phyloP scores from a whole-genome alignment of 108 stramenopile genomes.

The Pseudonitzschia multiseries region DNA sequence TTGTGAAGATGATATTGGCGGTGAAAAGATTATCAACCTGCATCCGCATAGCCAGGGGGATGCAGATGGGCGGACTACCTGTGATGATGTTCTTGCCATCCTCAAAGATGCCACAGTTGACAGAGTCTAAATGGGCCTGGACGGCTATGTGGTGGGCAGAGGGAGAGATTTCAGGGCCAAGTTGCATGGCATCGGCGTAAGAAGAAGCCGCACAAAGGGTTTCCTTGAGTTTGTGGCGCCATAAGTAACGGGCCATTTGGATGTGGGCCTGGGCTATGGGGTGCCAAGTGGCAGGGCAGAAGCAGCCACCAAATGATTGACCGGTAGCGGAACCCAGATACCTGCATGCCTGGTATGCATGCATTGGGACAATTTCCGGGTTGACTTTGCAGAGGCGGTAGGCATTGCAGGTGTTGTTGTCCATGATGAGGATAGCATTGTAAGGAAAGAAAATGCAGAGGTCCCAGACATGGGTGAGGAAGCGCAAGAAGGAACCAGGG shows the following conservation, averaged over 20 bases:
- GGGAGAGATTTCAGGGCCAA: too few relatives aligned
- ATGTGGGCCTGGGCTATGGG: too few relatives aligned
- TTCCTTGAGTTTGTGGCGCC: conserved; percentile 5
- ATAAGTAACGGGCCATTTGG: conserved; percentile 10
- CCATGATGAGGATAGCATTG: background rate
- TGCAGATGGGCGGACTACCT: too few relatives aligned
- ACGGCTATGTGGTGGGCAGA: background rate
- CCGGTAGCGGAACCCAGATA: too few relatives aligned
- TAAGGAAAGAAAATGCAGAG: conserved; percentile 7
- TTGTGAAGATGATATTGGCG: conserved; percentile 7
- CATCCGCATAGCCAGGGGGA: too few relatives aligned
- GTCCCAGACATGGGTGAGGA: too few relatives aligned
- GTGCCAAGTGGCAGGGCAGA: too few relatives aligned
- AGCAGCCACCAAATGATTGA: too few relatives aligned
- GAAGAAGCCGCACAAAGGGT: background rate
- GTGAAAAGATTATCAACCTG: conserved; percentile 19
- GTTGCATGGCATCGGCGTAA: background rate
- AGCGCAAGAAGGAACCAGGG: background rate
- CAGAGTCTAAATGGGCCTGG: background rate
- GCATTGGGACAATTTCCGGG: conserved; percentile 11
- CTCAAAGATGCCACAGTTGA: conserved; percentile 3
- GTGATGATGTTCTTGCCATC: background rate
- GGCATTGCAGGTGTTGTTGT: conserved; percentile 11
- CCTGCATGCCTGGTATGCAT: background rate
- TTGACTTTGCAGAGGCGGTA: conserved; percentile 16